phyloP scores from a whole-genome alignment of 768 basidiomycete species.

The Gyrodon lividus region DNA sequence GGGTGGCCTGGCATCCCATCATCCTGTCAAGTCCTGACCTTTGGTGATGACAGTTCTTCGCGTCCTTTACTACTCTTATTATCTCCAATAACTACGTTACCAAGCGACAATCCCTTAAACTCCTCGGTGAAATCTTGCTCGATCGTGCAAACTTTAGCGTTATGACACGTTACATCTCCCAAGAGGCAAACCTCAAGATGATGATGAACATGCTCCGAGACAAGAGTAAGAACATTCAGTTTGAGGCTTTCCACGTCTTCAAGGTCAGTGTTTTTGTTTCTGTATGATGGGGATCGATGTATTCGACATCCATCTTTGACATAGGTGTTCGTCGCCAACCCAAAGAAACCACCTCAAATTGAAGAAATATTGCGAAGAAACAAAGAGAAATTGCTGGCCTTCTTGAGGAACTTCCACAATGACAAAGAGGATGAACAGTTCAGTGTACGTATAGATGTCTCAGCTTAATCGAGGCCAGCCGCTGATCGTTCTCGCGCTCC shows the following conservation, averaged over 20 bases:
- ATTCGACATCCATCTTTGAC: not conserved
- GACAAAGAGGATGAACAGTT: conserved; percentile 99
- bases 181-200: conserved; percentile 96
- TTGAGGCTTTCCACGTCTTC: conserved; percentile 99
- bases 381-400: conserved; percentile 87
- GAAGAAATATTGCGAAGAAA: conserved; percentile 88
- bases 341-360: conserved; percentile 97
- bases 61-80: conserved; percentile 89
- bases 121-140: conserved; percentile 95
- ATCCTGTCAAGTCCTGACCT: conserved; percentile 1
- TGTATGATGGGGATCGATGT: not conserved
- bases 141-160: conserved; percentile 98
- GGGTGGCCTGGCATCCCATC: conserved; percentile 24
- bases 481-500: conserved; percentile 2
- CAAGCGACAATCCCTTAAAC: conserved; percentile 98
- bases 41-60: conserved; percentile 72
- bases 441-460: conserved; percentile 48
- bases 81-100: conserved; percentile 97
- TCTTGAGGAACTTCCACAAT: conserved; percentile 93
- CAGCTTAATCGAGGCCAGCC: not conserved
- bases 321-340: conserved; percentile 97
- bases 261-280: conserved; percentile 59
- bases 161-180: conserved; percentile 96
- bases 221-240: conserved; percentile 99
- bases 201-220: conserved; percentile 99